These are phyloP conservation scores for Paradendryphiella salina DNA, from an alignment of 2,329 filamentous ascomycete genomes.

Conservation along the genomic window DNA sequence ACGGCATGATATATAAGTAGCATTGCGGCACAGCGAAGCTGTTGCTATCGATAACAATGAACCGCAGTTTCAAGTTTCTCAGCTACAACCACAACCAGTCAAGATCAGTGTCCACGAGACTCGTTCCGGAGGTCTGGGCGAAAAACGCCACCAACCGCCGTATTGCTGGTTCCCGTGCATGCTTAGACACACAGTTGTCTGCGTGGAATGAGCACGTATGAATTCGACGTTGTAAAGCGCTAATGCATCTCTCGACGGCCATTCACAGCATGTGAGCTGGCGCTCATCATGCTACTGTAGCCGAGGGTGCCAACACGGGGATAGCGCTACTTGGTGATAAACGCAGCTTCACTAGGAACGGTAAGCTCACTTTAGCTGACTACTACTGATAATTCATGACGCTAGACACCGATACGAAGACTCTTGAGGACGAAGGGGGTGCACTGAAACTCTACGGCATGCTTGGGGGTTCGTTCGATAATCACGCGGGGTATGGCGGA, in stretches of 20 bases:
- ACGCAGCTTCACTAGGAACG: no score
- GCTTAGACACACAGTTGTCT: not conserved
- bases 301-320: no score
- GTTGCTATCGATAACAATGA: constrained; percentile 11
- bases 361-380: no score
- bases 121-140: constrained; percentile 4
- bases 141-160: constrained; percentile 12
- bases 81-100: not conserved
- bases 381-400: no score
- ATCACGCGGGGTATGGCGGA: no score
- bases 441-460: no score
- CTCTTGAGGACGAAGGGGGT: no score
- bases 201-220: not conserved
- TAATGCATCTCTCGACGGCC: not conserved
- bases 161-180: constrained; percentile 1
- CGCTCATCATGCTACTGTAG: no score
- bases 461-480: no score
- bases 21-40: constrained; percentile 10
- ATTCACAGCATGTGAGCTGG: not conserved
- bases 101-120: constrained; percentile 11
- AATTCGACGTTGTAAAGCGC: not conserved
- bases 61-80: not conserved
- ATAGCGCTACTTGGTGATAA: no score
- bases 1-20: constrained; percentile 7
- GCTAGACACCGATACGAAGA: no score